These are phyloP conservation scores for Talinum fruticosum DNA, from an alignment of 148 eudicot species.

Conservation along the genomic window DNA sequence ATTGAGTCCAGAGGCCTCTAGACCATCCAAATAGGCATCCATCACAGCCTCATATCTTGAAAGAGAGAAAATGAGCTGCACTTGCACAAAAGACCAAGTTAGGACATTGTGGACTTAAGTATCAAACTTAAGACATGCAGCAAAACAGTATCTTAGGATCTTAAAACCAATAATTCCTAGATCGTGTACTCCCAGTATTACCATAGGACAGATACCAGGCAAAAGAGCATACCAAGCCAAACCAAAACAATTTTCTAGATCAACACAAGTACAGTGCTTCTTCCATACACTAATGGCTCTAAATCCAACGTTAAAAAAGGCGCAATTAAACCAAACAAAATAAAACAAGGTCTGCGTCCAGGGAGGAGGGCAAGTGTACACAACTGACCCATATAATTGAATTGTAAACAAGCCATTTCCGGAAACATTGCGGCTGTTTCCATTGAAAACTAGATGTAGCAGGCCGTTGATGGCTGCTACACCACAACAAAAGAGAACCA, in stretches of 20 bases:
- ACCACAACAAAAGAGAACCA: too few species aligned
- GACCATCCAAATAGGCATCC: constrained; percentile 97
- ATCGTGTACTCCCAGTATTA: not conserved
- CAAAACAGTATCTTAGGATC: not conserved
- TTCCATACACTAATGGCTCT: not conserved
- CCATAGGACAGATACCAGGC: not conserved
- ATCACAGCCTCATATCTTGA: constrained; percentile 94
- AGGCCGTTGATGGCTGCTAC: too few species aligned
- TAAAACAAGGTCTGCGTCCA: not conserved
- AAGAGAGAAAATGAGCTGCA: constrained; percentile 93
- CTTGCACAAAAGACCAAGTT: constrained; percentile 22
- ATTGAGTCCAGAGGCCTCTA: constrained; percentile 88
- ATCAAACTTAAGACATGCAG: not conserved
- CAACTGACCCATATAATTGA: not conserved
- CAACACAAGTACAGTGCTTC: not conserved
- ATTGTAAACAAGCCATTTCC: not conserved
- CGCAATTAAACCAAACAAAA: not conserved
- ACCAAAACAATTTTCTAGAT: not conserved
- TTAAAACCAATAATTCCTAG: not conserved
- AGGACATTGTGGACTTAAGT: constrained; percentile 18
- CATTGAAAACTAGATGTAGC: not conserved
- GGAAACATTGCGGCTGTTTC: not conserved
- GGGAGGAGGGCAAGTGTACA: too few species aligned
- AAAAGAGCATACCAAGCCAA: not conserved
- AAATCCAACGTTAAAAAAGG: not conserved